phyloP scores from a whole-genome alignment of 1,139 yeast genomes.

The Diutina neorugosa region DNA sequence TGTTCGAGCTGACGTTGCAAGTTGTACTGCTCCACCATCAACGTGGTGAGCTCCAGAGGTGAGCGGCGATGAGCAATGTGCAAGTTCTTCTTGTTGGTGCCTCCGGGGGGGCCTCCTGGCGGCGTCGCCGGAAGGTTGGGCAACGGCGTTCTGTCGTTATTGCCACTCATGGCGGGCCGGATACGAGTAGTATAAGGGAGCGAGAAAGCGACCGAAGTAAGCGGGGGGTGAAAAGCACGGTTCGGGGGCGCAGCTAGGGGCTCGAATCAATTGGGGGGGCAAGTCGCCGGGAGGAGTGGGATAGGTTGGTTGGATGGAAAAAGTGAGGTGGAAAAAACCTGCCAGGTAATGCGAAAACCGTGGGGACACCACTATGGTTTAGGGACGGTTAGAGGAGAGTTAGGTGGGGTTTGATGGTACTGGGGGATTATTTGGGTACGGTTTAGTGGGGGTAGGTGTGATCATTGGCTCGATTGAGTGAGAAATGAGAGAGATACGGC shows the following conservation, averaged over 20 bases:
- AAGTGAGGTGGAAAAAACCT: too few species aligned
- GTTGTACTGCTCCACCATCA: conserved; percentile 90
- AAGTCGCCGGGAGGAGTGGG: too few species aligned
- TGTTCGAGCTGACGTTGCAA: conserved; percentile 85
- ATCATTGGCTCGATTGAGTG: too few species aligned
- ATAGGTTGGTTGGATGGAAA: too few species aligned
- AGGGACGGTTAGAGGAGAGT: too few species aligned
- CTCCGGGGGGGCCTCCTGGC: conserved; percentile 3
- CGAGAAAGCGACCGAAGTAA: not conserved
- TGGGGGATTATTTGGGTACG: too few species aligned
- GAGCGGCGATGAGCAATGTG: conserved; percentile 93
- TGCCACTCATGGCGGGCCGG: not conserved
- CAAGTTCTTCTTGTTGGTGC: conserved; percentile 18
- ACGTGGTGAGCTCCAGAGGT: conserved; percentile 86
- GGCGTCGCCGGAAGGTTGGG: not conserved
- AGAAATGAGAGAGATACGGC: too few species aligned
- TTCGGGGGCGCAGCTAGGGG: not conserved
- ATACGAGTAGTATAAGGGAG: not conserved
- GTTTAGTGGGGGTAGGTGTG: too few species aligned
- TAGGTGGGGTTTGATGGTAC: too few species aligned
- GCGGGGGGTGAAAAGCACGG: not conserved
- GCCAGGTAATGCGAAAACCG: too few species aligned
- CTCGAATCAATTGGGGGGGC: too few species aligned
- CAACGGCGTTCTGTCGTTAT: not conserved
- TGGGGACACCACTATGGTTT: too few species aligned